Evolutionary conservation across 495 filamentous ascomycete genomes (phyloP), one percentile per base, ranked within the genome.

Genomic region (Aspergillus bridgeri): DNA sequence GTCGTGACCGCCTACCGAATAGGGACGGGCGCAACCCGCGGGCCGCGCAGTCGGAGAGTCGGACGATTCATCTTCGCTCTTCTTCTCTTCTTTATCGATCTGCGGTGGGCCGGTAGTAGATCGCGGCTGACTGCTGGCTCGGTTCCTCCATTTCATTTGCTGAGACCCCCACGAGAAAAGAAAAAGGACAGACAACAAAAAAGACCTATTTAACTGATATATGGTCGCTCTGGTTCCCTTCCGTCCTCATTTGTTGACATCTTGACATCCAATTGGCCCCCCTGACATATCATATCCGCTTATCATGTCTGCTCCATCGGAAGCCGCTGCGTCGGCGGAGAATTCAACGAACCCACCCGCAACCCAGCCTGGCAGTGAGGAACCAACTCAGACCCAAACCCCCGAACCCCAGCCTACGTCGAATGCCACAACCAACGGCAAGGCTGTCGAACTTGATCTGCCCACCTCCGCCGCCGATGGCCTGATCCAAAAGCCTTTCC

Each of bases 401-500:
- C 17, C 52, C 21, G 9, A 21, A 54, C 17, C 21, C 15, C 51
- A 53, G 38, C 38, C 51, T 21, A 38, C 56, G 15, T 18, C 57
- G 3, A 65, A 67, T 38, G 27, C 55, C 33, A 44, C 51, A 23
- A 44, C 56, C 58, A 64, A 53, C 58, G 62, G 53, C 66, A 46
- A 20, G 4, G 42, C 46, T 42, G 68, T 54, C 59, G 73, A 65
- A 65, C 73, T 60, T 53, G 75, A 67, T 60, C 77, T 76, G 68
- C 83, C 70, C 59, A 64, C 42, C 43, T 75, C 77, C 38, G 69
- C 75, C 18, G 72, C 72, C 3, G 77, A 73, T 54, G 78, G 76
- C 42, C 66, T 84, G 27, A 75, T 88, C 53, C 87, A 85, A 69
- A 86, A 84, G 42, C 94, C 92, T 44, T 87, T 97, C 62, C 59